Percentiles rank a stretch among this genome's conserved stretches.
phyloP scores from a whole-genome alignment of 129 eudicot genomes.

The Pittosporum tobira region DNA sequence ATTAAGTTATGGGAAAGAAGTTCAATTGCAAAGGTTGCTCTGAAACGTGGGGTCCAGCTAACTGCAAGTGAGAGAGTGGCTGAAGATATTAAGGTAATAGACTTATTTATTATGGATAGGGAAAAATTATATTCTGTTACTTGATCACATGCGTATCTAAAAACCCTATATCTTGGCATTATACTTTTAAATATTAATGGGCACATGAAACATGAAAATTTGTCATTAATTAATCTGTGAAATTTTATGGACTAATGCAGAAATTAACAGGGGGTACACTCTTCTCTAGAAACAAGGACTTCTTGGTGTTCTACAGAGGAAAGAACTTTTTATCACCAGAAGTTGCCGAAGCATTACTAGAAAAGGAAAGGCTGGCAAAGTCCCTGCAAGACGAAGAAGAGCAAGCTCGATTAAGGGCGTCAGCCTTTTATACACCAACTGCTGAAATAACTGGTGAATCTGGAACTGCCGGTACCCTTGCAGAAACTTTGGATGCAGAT shows the following conservation, averaged over 20 bases:
- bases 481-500: conserved; percentile 73
- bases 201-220: neutral
- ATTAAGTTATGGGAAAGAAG: conserved; percentile 86
- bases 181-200: neutral
- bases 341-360: conserved; percentile 66
- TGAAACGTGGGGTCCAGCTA: conserved; percentile 91
- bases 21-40: conserved; percentile 74
- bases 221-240: neutral
- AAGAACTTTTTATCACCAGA: conserved; percentile 76
- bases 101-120: neutral
- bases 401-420: conserved; percentile 69
- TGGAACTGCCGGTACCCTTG: conserved; percentile 66
- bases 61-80: conserved; percentile 98
- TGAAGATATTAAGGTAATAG: conserved; percentile 81
- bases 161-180: neutral
- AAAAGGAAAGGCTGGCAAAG: conserved; percentile 68
- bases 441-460: conserved; percentile 24
- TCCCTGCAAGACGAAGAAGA: conserved; percentile 88
- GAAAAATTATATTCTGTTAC: neutral
- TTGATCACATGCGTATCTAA: neutral
- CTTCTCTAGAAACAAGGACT: conserved; percentile 90
- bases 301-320: conserved; percentile 84
- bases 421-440: conserved; percentile 35
- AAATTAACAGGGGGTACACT: conserved; percentile 86
- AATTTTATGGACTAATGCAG: conserved; percentile 33